Conservation (phyloP, 495 filamentous ascomycete species). For the Penicillium mononematosum region DNA sequence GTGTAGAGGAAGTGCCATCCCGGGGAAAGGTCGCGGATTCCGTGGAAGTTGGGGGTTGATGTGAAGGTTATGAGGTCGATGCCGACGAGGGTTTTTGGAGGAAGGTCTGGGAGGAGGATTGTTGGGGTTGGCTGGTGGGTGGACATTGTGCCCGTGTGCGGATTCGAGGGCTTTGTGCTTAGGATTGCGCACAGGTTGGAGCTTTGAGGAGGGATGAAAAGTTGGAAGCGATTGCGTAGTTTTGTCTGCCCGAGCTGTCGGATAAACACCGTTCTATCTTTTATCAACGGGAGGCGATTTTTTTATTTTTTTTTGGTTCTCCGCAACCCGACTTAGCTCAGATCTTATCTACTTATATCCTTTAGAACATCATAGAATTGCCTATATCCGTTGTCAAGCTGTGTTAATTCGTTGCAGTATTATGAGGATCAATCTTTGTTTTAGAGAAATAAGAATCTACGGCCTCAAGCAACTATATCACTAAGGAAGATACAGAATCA, state of each 20-base stretch:
- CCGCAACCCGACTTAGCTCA: background rate
- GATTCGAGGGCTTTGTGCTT: background rate
- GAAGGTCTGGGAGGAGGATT: constrained; percentile 48
- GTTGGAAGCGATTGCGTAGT: background rate
- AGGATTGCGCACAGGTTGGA: background rate
- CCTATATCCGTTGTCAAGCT: background rate
- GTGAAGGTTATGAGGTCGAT: constrained; percentile 56
- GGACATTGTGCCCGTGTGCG: constrained; percentile 3
- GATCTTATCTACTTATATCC: background rate
- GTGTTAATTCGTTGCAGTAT: background rate
- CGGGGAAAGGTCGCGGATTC: constrained; percentile 55
- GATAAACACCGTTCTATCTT: background rate
- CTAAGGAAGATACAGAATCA: background rate
- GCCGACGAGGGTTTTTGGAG: constrained; percentile 50
- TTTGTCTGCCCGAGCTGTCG: background rate
- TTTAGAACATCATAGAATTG: background rate
- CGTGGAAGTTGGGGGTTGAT: constrained; percentile 55
- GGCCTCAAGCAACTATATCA: too few relatives aligned
- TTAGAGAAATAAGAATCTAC: too few relatives aligned
- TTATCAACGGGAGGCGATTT: background rate
- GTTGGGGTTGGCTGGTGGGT: constrained; percentile 40
- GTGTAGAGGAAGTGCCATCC: constrained; percentile 66
- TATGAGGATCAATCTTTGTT: background rate
- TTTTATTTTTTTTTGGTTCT: background rate
- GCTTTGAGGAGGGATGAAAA: background rate